Conservation (phyloP, 495 filamentous ascomycete genomes). For the Talaromyces nanjingensis region DNA sequence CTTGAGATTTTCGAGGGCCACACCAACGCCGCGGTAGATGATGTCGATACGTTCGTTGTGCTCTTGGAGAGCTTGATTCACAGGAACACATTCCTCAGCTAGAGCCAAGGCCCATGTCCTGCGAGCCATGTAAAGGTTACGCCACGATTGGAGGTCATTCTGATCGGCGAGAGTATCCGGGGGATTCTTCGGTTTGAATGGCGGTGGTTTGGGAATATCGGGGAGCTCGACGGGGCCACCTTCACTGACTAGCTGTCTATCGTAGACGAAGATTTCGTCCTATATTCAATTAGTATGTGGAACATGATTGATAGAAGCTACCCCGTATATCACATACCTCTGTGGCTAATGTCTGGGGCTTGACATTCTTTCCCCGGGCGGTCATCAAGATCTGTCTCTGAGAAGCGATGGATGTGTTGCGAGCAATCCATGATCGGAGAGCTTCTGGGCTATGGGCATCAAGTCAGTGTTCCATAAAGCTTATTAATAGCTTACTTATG, state of each 20-base stretch:
- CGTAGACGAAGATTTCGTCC: slow-evolving; percentile 85
- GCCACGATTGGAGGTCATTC: slow-evolving; percentile 73
- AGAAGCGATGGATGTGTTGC: slow-evolving; percentile 56
- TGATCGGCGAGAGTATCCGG: slow-evolving; percentile 69
- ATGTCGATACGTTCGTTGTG: slow-evolving; percentile 60
- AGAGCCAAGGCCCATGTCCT: slow-evolving; percentile 66
- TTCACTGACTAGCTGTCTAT: slow-evolving; percentile 54
- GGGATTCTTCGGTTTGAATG: slow-evolving; percentile 49
- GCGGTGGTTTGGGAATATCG: slow-evolving; percentile 49
- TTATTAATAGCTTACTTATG: background rate
- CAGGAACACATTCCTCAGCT: slow-evolving; percentile 53
- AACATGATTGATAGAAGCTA: background rate
- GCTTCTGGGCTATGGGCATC: slow-evolving; percentile 56
- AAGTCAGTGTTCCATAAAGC: background rate
- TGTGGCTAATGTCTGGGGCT: slow-evolving; percentile 61
- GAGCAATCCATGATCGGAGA: slow-evolving; percentile 60
- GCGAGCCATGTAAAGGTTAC: slow-evolving; percentile 66
- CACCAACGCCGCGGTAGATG: slow-evolving; percentile 64
- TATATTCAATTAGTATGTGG: slow-evolving; percentile 25
- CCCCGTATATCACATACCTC: slow-evolving; percentile 51
- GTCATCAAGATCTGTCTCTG: slow-evolving; percentile 78
- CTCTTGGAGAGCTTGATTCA: slow-evolving; percentile 46
- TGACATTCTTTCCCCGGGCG: slow-evolving; percentile 70
- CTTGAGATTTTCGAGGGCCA: slow-evolving; percentile 75
- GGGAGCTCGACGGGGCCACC: slow-evolving; percentile 41